phyloP scores from a whole-genome alignment of 345 rosid species.

The Hibiscus syriacus region DNA sequence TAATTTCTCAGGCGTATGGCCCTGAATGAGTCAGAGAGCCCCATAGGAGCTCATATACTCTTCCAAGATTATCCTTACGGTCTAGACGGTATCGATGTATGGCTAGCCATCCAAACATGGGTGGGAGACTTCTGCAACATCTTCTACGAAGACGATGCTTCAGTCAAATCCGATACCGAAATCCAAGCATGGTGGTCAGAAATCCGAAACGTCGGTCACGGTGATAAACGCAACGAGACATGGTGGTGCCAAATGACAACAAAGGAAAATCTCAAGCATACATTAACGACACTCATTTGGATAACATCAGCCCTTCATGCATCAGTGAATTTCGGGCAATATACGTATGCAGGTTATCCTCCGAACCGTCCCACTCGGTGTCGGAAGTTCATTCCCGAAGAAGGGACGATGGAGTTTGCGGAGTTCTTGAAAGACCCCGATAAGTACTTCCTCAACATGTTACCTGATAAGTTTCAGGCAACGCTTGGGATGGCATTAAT shows the following conservation, averaged over 20 bases:
- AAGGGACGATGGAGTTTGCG: conserved; percentile 41
- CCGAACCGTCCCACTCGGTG: conserved; percentile 44
- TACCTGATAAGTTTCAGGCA: conserved; percentile 38
- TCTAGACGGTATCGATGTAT: conserved; percentile 51
- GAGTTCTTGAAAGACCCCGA: conserved; percentile 36
- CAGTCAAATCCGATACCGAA: conserved; percentile 36
- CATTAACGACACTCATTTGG: conserved; percentile 45
- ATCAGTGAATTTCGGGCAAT: too few species aligned
- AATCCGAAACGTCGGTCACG: conserved; percentile 44
- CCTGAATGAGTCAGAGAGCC: conserved; percentile 26
- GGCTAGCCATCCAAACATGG: conserved; percentile 48
- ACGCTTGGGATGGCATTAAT: conserved; percentile 33
- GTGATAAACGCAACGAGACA: conserved; percentile 36
- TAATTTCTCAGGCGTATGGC: conserved; percentile 38
- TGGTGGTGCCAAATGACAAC: conserved; percentile 44
- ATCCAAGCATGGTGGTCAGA: conserved; percentile 64
- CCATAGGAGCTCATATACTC: conserved; percentile 36
- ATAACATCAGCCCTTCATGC: too few species aligned
- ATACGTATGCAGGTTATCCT: conserved; percentile 50
- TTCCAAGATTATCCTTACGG: conserved; percentile 56
- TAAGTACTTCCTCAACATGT: conserved; percentile 31
- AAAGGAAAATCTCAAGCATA: conserved; percentile 21
- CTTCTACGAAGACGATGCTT: conserved; percentile 36
- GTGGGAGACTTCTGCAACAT: conserved; percentile 40
- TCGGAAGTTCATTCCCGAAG: conserved; percentile 36